Evolutionary conservation across 495 filamentous ascomycete species (phyloP).

Genomic region (Penicillium steckii): DNA sequence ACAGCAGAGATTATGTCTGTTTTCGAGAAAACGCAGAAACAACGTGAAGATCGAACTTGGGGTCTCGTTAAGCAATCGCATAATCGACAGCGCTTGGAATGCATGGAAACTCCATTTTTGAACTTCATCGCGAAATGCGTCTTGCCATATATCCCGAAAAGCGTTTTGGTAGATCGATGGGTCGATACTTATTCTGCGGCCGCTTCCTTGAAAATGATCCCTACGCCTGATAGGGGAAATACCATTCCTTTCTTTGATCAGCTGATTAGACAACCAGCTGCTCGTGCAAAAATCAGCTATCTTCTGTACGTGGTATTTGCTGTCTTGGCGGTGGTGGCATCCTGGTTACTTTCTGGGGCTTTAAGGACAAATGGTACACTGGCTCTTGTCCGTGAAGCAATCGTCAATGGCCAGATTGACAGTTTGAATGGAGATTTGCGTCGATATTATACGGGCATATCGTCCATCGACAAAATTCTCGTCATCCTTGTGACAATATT

Average conservation of each 20-base stretch:
- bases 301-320: constrained; percentile 6
- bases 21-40: constrained; percentile 13
- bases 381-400: constrained; percentile 3
- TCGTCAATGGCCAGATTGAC: neutral
- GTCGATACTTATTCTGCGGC: constrained; percentile 4
- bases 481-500: constrained; percentile 9
- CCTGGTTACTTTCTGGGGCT: constrained; percentile 7
- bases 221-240: constrained; percentile 4
- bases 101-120: constrained; percentile 13
- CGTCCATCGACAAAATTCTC: constrained; percentile 8
- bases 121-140: constrained; percentile 9
- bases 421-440: neutral
- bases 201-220: constrained; percentile 17
- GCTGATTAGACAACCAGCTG: constrained; percentile 1
- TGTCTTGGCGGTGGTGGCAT: constrained; percentile 5
- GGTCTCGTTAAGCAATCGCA: constrained; percentile 13
- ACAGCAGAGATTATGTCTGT: constrained; percentile 5
- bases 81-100: constrained; percentile 17
- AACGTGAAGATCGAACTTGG: constrained; percentile 12
- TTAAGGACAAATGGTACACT: constrained; percentile 5
- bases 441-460: constrained; percentile 5
- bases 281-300: neutral
- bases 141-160: constrained; percentile 2
- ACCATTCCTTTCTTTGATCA: constrained; percentile 14
- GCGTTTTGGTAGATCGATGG: constrained; percentile 1